Conservation (phyloP, 2,329 filamentous ascomycete genomes). For the Pseudogymnoascus sp. region DNA sequence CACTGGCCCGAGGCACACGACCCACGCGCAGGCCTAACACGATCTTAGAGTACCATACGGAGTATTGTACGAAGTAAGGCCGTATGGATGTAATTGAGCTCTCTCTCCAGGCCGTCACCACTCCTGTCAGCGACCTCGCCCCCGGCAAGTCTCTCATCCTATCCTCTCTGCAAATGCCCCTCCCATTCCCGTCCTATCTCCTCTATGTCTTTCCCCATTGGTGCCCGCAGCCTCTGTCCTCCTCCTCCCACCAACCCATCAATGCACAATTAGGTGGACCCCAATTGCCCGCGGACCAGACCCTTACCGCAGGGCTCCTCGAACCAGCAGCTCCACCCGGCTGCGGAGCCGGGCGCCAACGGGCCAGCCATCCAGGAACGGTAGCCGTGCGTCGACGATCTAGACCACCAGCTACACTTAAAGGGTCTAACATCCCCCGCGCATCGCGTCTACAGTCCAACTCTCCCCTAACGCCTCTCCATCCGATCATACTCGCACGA, state of each 20-base stretch:
- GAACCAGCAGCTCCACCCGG: background rate
- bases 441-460: background rate
- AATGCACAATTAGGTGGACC: background rate
- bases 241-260: background rate
- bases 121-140: background rate
- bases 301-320: background rate
- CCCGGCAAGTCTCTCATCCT: background rate
- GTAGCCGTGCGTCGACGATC: background rate
- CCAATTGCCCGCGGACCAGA: background rate
- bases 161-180: background rate
- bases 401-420: background rate
- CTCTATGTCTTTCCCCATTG: background rate
- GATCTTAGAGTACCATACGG: slow-evolving; percentile 16
- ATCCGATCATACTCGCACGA: background rate
- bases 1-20: background rate
- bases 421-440: background rate
- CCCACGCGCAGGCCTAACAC: background rate
- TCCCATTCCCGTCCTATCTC: background rate
- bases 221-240: background rate
- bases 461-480: background rate
- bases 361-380: background rate
- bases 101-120: background rate
- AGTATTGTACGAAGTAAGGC: background rate
- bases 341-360: background rate
- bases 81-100: background rate